phyloP scores from a whole-genome alignment of 202 grass and related monocot genomes.

The Panicum hallii region DNA sequence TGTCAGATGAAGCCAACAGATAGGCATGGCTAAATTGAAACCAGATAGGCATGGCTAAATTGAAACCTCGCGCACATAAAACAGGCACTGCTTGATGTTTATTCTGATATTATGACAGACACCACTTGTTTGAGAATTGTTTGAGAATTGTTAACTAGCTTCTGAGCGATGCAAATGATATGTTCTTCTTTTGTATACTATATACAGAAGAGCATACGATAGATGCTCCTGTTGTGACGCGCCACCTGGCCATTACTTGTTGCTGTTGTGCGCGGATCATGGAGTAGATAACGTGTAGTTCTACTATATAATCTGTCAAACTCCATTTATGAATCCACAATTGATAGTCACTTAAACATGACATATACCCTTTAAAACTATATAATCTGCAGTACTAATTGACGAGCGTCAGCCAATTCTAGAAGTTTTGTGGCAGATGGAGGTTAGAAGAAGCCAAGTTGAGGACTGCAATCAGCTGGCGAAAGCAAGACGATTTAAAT shows the following conservation, averaged over 20 bases:
- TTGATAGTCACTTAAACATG: not conserved
- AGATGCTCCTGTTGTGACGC: not conserved
- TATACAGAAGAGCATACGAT: not conserved
- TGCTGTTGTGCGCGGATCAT: not conserved
- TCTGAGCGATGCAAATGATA: not conserved
- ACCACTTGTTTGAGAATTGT: no score
- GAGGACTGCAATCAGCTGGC: not conserved
- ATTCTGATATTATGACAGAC: no score
- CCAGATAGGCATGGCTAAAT: no score
- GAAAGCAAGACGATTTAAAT: not conserved
- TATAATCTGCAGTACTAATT: not conserved
- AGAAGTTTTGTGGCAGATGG: not conserved
- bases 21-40: no score
- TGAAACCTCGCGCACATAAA: no score
- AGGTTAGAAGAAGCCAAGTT: conserved; percentile 24
- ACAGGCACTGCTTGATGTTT: no score
- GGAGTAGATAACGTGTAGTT: not conserved
- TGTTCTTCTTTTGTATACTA: not conserved
- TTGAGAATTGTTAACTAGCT: not conserved
- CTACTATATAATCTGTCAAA: conserved; percentile 6
- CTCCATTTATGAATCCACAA: conserved; percentile 28
- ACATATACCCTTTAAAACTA: not conserved
- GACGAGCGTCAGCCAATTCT: conserved; percentile 17
- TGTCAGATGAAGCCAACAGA: no score
- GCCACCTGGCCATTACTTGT: not conserved